Percentiles rank a stretch among this genome's conserved stretches.
These are phyloP conservation scores for Aspergillus floridensis DNA, from an alignment of 2,329 filamentous ascomycete species.

Conservation along the genomic window DNA sequence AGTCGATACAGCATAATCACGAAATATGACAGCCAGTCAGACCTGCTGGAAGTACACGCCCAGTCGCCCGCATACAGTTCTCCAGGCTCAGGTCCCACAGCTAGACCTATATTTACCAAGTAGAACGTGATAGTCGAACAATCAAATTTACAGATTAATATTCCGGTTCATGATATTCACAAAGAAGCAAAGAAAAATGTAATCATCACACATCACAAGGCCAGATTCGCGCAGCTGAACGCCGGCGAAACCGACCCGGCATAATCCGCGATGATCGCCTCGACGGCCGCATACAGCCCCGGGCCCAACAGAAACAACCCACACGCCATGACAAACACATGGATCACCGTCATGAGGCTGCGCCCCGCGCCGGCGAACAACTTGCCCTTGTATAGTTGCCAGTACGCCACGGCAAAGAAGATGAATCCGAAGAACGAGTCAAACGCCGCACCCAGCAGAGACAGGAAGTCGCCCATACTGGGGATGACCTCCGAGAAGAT, in stretches of 20 bases:
- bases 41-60: no score
- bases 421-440: constrained; percentile 54
- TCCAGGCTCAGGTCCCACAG: no score
- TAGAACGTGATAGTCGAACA: not conserved
- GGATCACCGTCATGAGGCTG: constrained; percentile 45
- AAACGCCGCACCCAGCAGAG: constrained; percentile 48
- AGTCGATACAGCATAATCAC: no score
- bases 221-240: constrained; percentile 51
- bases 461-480: constrained; percentile 52
- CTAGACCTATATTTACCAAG: not conserved
- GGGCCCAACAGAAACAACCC: constrained; percentile 53
- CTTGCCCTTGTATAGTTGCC: constrained; percentile 42
- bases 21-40: no score
- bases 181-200: not conserved
- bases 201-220: constrained; percentile 35
- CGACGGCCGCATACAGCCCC: constrained; percentile 52
- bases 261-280: constrained; percentile 54
- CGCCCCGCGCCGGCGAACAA: constrained; percentile 39
- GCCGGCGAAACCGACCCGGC: constrained; percentile 44
- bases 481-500: constrained; percentile 51
- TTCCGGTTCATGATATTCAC: not conserved
- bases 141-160: not conserved
- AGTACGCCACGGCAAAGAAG: constrained; percentile 52
- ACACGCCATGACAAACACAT: constrained; percentile 46
- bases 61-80: no score